A percentile compares a stretch with the other conserved stretches of the same genome.
phyloP scores from a whole-genome alignment of 1,139 yeast species.

The Debaryomycetaceae sp. region DNA sequence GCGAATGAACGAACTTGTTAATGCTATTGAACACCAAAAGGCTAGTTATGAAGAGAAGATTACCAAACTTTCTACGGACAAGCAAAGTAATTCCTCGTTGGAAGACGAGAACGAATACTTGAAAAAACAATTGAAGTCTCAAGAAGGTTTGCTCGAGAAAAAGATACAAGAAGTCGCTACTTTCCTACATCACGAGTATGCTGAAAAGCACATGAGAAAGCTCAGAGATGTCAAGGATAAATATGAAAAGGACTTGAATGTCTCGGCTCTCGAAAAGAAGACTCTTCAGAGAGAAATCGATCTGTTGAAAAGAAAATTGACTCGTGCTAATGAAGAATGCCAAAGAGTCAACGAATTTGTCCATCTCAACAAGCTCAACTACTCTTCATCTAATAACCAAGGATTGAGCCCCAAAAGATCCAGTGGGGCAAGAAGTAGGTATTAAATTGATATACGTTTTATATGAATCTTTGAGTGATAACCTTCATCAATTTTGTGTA shows the following conservation, averaged over 20 bases:
- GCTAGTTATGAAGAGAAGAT: conserved; percentile 11
- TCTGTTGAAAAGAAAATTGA: conserved; percentile 11
- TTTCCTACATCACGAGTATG: conserved; percentile 63
- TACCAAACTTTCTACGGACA: conserved; percentile 4
- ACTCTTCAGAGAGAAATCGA: conserved; percentile 43
- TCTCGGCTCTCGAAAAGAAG: conserved; percentile 37
- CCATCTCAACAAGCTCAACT: conserved; percentile 7
- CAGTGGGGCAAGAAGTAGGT: conserved; percentile 2
- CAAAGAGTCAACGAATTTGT: conserved; percentile 11
- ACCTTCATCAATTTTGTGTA: conserved; percentile 3
- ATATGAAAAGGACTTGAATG: conserved; percentile 34
- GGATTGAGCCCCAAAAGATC: conserved; percentile 9
- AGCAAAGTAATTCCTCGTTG: conserved; percentile 4
- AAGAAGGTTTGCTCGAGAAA: conserved; percentile 28
- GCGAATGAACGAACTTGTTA: conserved; percentile 21
- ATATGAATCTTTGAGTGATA: background rate
- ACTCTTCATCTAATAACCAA: background rate
- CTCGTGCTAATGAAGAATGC: conserved; percentile 9
- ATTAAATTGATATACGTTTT: conserved; percentile 1
- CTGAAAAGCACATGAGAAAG: conserved; percentile 67
- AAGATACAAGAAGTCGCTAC: conserved; percentile 59
- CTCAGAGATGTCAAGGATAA: conserved; percentile 15
- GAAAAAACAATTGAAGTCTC: conserved; percentile 28
- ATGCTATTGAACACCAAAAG: conserved; percentile 16
- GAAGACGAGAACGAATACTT: conserved; percentile 17